Base-by-base conservation (phyloP, 176 grass and related monocot species). In the Typha latifolia region DNA sequence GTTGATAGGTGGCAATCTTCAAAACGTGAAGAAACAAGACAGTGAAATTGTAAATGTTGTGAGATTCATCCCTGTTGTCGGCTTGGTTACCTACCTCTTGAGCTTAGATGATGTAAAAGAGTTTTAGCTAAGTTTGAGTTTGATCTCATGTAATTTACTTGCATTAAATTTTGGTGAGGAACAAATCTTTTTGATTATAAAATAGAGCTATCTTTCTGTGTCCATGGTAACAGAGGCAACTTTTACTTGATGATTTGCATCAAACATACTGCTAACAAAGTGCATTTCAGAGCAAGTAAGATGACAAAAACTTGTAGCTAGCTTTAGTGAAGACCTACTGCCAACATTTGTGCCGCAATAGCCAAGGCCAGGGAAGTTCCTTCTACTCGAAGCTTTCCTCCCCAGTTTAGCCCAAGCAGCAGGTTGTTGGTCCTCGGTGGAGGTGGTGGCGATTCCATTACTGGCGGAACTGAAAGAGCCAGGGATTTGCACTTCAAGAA, bases 1-100 rank as follows among this genome's bases (percentile, higher is more conserved):
- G 88, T 64, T 96, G 78, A 91, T 96, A 18, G 85, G 73, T 29
- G 92, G 81, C 66, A 96, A 96, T 21, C 65, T 91, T 76, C 69
- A 52, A 64, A 96, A 91, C 47, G 84, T 86, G 68, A 86, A 84
- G 69, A 66, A 67, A 62, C 62, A 78, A 32, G 20, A 69, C 49
- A 27, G 49, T 21, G 71, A 12, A 18, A 63, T 85, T 66, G 82
- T 91, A 52, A 86, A 70, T 69, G 71, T 34, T 8, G 66, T 81
- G 34, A 81, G 77, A 47, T 96, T 96, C 66, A 21, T 91, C 51
- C 91, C 91, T 5, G 84, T 91, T 77, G 62, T 96, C 12, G 91
- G 91, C 16, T 31, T 91, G 43, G 77, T 91, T 75, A 79, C 75
- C 53, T 96, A 96, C 73, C 77, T 83, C 23, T 43, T 91, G 67